These are phyloP conservation scores for Polychytrium aggregatum DNA, from an alignment of 192 early-diverging fungal genomes.

Conservation along the genomic window DNA sequence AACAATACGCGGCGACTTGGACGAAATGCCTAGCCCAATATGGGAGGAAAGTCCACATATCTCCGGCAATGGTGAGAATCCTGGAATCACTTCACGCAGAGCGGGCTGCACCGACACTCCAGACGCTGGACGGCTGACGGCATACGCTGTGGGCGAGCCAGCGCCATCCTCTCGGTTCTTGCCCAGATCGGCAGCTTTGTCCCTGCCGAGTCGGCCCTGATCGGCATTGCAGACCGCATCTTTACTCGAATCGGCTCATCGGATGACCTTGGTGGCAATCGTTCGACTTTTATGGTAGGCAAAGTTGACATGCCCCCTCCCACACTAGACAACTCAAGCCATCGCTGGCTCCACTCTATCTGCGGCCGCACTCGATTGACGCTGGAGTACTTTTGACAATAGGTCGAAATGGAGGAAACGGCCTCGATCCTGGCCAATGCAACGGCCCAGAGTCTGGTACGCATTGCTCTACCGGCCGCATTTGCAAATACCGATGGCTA, in stretches of 20 bases:
- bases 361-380: neutral
- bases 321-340: neutral
- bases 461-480: neutral
- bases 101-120: too few species aligned
- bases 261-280: conserved; percentile 53
- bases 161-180: conserved; percentile 41
- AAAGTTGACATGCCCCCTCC: neutral
- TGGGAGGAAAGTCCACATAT: conserved; percentile 67
- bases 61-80: conserved; percentile 46
- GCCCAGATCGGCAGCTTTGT: conserved; percentile 68
- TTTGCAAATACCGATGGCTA: neutral
- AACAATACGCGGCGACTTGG: too few species aligned
- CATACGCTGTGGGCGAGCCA: neutral
- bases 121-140: too few species aligned
- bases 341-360: neutral
- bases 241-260: conserved; percentile 63
- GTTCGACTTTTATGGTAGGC: conserved; percentile 64
- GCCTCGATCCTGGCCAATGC: conserved; percentile 59
- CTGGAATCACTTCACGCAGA: neutral
- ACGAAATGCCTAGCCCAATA: conserved; percentile 71
- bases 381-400: neutral
- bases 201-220: conserved; percentile 46
- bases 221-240: conserved; percentile 61
- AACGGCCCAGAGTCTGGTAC: conserved; percentile 28
- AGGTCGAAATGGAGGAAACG: conserved; percentile 63